A percentile compares a stretch with the other conserved stretches of the same genome.
Conservation (phyloP, 768 basidiomycete genomes). For the Dentipellis sp. region DNA sequence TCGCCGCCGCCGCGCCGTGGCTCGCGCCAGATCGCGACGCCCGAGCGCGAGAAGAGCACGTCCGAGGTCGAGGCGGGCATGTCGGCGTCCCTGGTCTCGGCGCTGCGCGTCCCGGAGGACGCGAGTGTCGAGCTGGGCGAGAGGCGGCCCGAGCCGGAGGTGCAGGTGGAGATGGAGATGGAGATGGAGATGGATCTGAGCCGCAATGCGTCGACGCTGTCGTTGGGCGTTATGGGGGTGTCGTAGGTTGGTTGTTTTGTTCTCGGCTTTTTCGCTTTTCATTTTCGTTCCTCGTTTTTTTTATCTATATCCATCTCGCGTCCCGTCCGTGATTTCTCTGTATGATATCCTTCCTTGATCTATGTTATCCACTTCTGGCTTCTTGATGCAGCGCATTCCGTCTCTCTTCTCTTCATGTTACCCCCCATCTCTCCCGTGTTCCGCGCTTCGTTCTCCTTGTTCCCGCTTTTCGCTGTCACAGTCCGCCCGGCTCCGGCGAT, state of each 20-base stretch:
- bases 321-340: not conserved
- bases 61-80: not conserved
- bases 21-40: slow-evolving; percentile 35
- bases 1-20: slow-evolving; percentile 58
- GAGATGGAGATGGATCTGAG: slow-evolving; percentile 1
- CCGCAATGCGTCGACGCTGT: slow-evolving; percentile 13
- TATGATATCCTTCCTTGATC: not conserved
- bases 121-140: slow-evolving; percentile 3
- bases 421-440: not conserved
- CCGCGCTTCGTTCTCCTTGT: not conserved
- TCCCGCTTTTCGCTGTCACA: not conserved
- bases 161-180: slow-evolving; percentile 4
- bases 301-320: no score
- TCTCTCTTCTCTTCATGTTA: not conserved
- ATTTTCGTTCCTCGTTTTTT: not conserved
- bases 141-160: not conserved
- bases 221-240: slow-evolving; percentile 12
- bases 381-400: not conserved
- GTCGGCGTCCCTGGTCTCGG: not conserved
- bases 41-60: not conserved
- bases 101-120: slow-evolving; percentile 1
- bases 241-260: not conserved
- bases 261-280: no score
- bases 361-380: not conserved
- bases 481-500: no score